A percentile compares a stretch with the other conserved stretches of the same genome.
Conservation (phyloP, 495 filamentous ascomycete genomes). For the Penicillium bovifimosum region DNA sequence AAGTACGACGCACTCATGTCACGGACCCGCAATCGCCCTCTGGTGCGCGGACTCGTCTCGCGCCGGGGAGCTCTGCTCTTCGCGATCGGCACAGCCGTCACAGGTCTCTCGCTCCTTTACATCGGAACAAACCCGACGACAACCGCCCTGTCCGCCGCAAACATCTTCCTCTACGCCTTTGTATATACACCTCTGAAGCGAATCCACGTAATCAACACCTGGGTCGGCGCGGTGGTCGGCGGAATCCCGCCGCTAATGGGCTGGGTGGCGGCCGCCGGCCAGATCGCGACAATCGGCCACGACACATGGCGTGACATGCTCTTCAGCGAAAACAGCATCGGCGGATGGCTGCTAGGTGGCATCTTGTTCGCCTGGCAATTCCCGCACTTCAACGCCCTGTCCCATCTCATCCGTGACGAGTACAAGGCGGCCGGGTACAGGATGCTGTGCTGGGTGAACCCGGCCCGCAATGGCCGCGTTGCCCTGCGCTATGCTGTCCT, state of each 20-base stretch:
- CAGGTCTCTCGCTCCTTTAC: conserved; percentile 68
- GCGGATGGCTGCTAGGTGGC: conserved; percentile 83
- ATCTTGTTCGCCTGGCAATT: conserved; percentile 96
- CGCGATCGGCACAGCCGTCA: conserved; percentile 60
- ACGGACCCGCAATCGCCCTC: conserved; percentile 80
- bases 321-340: conserved; percentile 60
- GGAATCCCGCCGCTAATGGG: conserved; percentile 96
- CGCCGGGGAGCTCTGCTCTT: conserved; percentile 73
- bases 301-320: conserved; percentile 75
- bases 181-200: conserved; percentile 91
- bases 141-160: conserved; percentile 74
- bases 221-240: conserved; percentile 89
- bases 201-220: conserved; percentile 83
- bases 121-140: conserved; percentile 91
- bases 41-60: conserved; percentile 77
- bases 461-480: conserved; percentile 74
- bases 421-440: conserved; percentile 82
- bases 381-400: conserved; percentile 92
- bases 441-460: conserved; percentile 90
- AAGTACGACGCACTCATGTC: conserved; percentile 87
- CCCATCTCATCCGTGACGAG: conserved; percentile 81
- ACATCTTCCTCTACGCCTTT: conserved; percentile 85
- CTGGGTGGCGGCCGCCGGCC: conserved; percentile 89
- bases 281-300: conserved; percentile 67
- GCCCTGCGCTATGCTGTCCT: conserved; percentile 81